These are phyloP conservation scores for Perkinsus olseni DNA, from an alignment of 169 alveolate genomes.

Conservation along the genomic window DNA sequence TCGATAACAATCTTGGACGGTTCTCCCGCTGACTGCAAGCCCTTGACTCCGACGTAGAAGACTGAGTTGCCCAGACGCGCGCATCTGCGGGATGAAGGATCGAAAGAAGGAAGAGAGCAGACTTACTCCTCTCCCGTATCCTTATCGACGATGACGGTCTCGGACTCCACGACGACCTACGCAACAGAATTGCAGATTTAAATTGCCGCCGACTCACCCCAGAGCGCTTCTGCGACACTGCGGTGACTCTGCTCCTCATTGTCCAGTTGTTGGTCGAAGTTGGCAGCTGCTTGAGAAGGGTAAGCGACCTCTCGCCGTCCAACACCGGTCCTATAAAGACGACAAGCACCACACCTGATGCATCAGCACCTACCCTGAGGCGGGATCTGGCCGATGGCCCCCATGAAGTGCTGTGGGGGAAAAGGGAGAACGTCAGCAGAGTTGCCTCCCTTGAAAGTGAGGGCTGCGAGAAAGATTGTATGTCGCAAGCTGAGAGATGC, in stretches of 20 bases:
- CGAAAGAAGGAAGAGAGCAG: background rate
- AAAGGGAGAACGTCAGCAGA: background rate
- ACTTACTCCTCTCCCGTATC: background rate
- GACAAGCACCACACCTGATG: background rate
- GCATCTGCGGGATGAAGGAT: background rate
- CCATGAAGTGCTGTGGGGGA: background rate
- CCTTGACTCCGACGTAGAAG: background rate
- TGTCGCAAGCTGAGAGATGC: background rate
- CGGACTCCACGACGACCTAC: background rate
- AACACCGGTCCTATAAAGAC: background rate
- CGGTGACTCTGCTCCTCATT: background rate
- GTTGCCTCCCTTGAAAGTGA: background rate
- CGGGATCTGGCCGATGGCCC: background rate
- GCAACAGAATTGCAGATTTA: background rate
- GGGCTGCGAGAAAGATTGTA: background rate
- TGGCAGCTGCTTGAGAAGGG: background rate
- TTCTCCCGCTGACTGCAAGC: background rate
- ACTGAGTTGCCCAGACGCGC: background rate
- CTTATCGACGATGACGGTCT: background rate
- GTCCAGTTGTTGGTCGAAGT: background rate
- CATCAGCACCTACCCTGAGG: background rate
- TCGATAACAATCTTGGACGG: background rate
- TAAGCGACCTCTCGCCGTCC: background rate
- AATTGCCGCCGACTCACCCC: background rate
- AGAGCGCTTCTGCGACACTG: background rate